Conservation (phyloP, 345 rosid species). For the Xanthoceras sorbifolium region DNA sequence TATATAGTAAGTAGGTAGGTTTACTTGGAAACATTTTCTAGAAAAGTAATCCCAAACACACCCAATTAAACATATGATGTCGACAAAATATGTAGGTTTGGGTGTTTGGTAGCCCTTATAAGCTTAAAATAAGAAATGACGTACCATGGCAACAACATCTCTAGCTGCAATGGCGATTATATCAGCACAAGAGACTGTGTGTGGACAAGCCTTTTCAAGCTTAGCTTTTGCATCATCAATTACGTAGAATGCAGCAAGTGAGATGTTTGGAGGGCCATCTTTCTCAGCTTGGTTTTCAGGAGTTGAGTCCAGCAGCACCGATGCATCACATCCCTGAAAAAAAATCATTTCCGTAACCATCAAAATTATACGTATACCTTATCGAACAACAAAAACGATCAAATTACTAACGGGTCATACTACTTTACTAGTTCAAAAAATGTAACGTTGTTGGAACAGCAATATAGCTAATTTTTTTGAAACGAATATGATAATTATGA, state of each 20-base stretch:
- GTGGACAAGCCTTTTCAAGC: conserved; percentile 74
- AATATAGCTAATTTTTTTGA: too few species aligned
- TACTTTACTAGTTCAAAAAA: too few species aligned
- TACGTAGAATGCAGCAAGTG: conserved; percentile 74
- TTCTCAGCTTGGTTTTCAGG: conserved; percentile 76
- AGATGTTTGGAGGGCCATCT: conserved; percentile 79
- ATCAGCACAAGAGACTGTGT: conserved; percentile 73
- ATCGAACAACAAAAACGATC: too few species aligned
- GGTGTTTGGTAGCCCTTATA: too few species aligned
- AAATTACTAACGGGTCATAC: too few species aligned
- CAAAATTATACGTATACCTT: too few species aligned
- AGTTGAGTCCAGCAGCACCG: conserved; percentile 65
- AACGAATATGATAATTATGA: neutral
- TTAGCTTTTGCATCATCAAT: conserved; percentile 69
- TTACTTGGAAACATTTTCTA: too few species aligned
- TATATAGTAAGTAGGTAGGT: too few species aligned
- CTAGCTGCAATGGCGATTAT: conserved; percentile 72
- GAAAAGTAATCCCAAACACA: too few species aligned
- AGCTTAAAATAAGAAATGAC: neutral
- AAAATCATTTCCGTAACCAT: neutral
- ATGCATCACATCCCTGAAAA: conserved; percentile 83
- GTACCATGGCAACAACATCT: conserved; percentile 72
- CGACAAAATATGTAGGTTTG: neutral
- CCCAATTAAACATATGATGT: too few species aligned
- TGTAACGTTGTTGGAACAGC: too few species aligned